Percentiles rank a stretch among this genome's conserved stretches.
Conservation (phyloP, 148 eudicot genomes). For the Cornus suecica region DNA sequence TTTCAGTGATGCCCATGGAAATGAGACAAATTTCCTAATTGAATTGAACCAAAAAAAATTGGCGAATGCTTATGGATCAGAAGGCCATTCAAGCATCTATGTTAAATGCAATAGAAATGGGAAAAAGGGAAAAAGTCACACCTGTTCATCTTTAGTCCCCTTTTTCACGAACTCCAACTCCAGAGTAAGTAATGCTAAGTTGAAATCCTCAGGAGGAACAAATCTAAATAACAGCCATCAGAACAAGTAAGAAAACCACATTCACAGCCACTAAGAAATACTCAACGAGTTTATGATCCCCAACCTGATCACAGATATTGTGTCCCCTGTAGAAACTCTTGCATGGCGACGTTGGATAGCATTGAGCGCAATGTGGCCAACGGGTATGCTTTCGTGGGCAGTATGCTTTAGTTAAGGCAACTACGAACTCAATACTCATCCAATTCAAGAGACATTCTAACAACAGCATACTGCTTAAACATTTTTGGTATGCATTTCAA, state of each 20-base stretch:
- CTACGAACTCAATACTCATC: constrained; percentile 7
- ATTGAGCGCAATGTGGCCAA: constrained; percentile 64
- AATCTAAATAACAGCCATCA: constrained; percentile 36
- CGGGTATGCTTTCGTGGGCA: constrained; percentile 50
- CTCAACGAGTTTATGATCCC: constrained; percentile 2
- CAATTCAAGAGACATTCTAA: constrained; percentile 9
- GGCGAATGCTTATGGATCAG: background rate
- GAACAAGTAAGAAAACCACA: constrained; percentile 1
- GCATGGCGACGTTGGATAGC: constrained; percentile 67
- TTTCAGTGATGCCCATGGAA: background rate
- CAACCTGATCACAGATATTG: constrained; percentile 61
- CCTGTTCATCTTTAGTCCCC: constrained; percentile 74
- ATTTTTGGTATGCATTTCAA: background rate
- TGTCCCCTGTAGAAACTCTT: constrained; percentile 61
- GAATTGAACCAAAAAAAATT: background rate
- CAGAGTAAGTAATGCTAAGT: constrained; percentile 73
- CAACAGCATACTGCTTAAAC: background rate
- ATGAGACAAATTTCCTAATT: background rate
- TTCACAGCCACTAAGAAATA: background rate
- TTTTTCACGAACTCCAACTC: constrained; percentile 86
- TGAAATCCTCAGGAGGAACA: constrained; percentile 68
- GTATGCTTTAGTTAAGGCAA: constrained; percentile 46
- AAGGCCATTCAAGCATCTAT: background rate
- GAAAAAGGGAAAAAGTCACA: constrained; percentile 15
- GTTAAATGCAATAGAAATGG: background rate